Conservation (phyloP, 805 yeast species). For the Ogataea corticis region DNA sequence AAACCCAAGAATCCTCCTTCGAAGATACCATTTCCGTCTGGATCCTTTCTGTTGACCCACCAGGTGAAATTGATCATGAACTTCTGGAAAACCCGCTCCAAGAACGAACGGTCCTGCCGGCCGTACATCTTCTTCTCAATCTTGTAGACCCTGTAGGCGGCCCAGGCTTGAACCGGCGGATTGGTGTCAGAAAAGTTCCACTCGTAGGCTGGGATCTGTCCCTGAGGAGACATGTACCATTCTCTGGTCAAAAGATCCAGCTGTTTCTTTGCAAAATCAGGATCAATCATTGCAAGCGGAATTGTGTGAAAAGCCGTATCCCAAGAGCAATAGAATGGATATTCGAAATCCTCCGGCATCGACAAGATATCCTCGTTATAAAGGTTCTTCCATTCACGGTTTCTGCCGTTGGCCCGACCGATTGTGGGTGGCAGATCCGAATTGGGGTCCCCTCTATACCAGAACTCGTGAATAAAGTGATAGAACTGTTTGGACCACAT, state of each 20-base stretch:
- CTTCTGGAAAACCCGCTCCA: conserved; percentile 92
- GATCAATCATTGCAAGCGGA: conserved; percentile 91
- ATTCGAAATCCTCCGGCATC: conserved; percentile 94
- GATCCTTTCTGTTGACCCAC: conserved; percentile 95
- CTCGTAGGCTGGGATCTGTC: conserved; percentile 96
- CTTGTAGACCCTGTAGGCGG: conserved; percentile 83
- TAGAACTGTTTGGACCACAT: conserved; percentile 93
- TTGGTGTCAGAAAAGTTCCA: conserved; percentile 96
- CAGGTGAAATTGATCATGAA: conserved; percentile 86
- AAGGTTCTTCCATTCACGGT: conserved; percentile 84
- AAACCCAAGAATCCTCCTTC: conserved; percentile 94
- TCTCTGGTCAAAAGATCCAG: conserved; percentile 83
- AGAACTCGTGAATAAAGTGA: conserved; percentile 78
- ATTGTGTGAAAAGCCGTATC: conserved; percentile 94
- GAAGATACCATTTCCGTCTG: conserved; percentile 82
- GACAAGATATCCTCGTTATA: conserved; percentile 86
- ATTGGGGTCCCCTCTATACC: conserved; percentile 84
- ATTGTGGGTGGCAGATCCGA: conserved; percentile 75
- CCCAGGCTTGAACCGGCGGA: conserved; percentile 98
- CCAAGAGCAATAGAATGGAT: conserved; percentile 96
- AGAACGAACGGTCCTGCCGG: conserved; percentile 74
- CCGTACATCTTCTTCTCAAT: conserved; percentile 85
- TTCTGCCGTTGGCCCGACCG: conserved; percentile 83
- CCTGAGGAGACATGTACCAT: conserved; percentile 98
- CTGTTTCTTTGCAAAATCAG: conserved; percentile 87